Conservation (phyloP, 2,329 filamentous ascomycete genomes). For the Karstenula rhodostoma region DNA sequence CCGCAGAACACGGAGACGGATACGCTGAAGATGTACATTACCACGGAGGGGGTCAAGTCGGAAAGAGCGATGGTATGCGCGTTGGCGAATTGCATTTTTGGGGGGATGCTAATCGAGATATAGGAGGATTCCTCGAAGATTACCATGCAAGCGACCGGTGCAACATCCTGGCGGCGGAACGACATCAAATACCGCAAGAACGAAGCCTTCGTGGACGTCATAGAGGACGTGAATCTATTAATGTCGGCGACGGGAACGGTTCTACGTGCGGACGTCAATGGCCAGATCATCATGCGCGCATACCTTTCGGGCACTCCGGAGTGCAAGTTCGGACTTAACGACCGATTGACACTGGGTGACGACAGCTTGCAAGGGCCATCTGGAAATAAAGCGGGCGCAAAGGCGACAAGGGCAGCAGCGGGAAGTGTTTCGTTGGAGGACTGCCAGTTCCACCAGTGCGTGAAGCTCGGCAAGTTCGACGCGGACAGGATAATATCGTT, state of each 20-base stretch:
- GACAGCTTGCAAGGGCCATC: slow-evolving; percentile 65
- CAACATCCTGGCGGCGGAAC: slow-evolving; percentile 93
- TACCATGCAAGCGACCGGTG: slow-evolving; percentile 98
- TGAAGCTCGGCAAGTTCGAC: slow-evolving; percentile 96
- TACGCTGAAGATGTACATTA: slow-evolving; percentile 99
- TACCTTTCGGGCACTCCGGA: slow-evolving; percentile 96
- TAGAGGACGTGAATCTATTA: slow-evolving; percentile 97
- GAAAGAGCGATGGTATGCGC: slow-evolving; percentile 69
- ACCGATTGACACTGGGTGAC: slow-evolving; percentile 86
- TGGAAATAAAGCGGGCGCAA: slow-evolving; percentile 81
- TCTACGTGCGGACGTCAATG: slow-evolving; percentile 92
- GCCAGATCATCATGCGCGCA: slow-evolving; percentile 98
- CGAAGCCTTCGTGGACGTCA: slow-evolving; percentile 98
- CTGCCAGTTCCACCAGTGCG: slow-evolving; percentile 98
- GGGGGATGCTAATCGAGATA: slow-evolving; percentile 24
- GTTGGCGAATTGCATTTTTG: neutral
- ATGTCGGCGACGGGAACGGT: slow-evolving; percentile 99
- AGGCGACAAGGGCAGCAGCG: slow-evolving; percentile 93
- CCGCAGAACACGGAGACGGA: slow-evolving; percentile 99
- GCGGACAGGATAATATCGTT: slow-evolving; percentile 96
- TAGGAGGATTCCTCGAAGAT: slow-evolving; percentile 93
- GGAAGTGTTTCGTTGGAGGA: slow-evolving; percentile 96
- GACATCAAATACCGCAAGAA: slow-evolving; percentile 99
- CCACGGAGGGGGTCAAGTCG: slow-evolving; percentile 97
- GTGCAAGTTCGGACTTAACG: slow-evolving; percentile 98